Conservation (phyloP, 257 asterid genomes). For the Solanum pinnatisectum region DNA sequence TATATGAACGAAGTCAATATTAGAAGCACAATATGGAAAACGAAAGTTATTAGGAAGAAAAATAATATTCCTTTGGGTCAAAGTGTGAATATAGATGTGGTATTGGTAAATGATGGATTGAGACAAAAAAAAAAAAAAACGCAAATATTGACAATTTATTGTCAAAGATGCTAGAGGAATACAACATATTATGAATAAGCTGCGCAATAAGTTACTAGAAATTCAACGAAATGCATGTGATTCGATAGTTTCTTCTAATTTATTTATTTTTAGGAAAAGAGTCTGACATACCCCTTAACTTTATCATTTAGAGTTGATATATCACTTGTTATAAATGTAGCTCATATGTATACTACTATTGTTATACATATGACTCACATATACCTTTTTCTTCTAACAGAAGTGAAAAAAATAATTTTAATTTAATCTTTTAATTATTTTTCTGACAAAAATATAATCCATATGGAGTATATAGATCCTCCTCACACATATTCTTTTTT, state of each 20-base stretch:
- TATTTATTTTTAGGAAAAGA: neutral
- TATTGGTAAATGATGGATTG: neutral
- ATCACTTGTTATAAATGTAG: too few species aligned
- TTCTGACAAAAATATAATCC: too few species aligned
- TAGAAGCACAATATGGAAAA: neutral
- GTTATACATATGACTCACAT: too few species aligned
- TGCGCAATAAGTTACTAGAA: neutral
- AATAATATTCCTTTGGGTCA: neutral
- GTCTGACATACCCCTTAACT: accelerated
- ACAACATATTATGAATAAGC: neutral
- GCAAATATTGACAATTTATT: neutral
- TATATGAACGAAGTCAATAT: neutral
- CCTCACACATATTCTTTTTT: too few species aligned
- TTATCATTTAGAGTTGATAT: too few species aligned
- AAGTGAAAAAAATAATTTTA: too few species aligned
- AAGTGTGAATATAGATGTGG: neutral
- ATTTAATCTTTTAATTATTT: too few species aligned
- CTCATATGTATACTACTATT: too few species aligned
- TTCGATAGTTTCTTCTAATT: neutral
- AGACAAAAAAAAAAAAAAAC: neutral
- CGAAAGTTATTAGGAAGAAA: neutral
- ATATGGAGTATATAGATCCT: too few species aligned
- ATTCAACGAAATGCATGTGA: neutral
- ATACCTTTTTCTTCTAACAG: too few species aligned
- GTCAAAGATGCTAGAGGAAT: neutral